Conservation (phyloP, 495 filamentous ascomycete species). For the Tuber calosporum region DNA sequence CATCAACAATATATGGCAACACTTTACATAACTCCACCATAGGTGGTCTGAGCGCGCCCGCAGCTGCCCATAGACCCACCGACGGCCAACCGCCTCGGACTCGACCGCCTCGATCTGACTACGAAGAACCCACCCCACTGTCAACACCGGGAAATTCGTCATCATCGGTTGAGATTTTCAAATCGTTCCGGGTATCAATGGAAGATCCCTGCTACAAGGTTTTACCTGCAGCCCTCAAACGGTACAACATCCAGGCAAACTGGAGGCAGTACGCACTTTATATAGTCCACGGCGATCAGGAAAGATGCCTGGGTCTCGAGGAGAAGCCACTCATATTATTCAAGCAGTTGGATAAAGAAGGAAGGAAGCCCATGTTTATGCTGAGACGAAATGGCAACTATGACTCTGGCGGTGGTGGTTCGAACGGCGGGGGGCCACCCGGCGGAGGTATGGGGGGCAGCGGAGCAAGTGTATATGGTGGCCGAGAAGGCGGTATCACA, state of each 20-base stretch:
- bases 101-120: constrained; percentile 13
- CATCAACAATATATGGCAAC: constrained; percentile 43
- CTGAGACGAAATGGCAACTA: constrained; percentile 49
- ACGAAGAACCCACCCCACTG: constrained; percentile 39
- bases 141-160: constrained; percentile 22
- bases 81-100: constrained; percentile 16
- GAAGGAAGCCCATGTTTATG: constrained; percentile 99
- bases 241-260: constrained; percentile 95
- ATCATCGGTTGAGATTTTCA: constrained; percentile 70
- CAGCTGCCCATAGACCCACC: constrained; percentile 22
- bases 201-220: constrained; percentile 98
- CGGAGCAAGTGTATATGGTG: constrained; percentile 28
- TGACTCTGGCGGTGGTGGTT: constrained; percentile 20
- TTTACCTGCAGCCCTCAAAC: constrained; percentile 86
- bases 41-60: constrained; percentile 17
- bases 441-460: constrained; percentile 20
- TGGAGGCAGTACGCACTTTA: constrained; percentile 96
- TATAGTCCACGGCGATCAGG: constrained; percentile 95
- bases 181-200: constrained; percentile 93
- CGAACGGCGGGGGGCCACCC: constrained; percentile 4
- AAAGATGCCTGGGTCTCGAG: constrained; percentile 81
- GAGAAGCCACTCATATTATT: constrained; percentile 93
- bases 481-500: constrained; percentile 32
- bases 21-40: constrained; percentile 27
- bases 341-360: constrained; percentile 93